These are phyloP conservation scores for Mycena galericulata DNA, from an alignment of 768 basidiomycete genomes.

Conservation along the genomic window DNA sequence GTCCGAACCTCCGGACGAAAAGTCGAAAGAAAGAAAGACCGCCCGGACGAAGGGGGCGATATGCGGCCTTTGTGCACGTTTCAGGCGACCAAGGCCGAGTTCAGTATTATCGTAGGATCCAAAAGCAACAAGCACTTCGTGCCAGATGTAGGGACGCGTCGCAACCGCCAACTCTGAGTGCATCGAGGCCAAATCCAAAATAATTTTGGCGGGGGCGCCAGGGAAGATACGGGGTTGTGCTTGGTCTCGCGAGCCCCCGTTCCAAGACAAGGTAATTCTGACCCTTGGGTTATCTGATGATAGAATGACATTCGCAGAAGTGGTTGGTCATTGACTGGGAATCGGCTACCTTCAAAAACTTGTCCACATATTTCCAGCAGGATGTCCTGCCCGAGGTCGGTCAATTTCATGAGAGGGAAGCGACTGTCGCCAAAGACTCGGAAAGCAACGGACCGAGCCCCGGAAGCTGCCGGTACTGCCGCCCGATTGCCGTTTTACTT, in stretches of 20 bases:
- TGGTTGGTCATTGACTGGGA: too few relatives aligned
- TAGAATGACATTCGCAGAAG: too few relatives aligned
- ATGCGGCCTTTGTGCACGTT: conserved; percentile 6
- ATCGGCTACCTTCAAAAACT: not conserved
- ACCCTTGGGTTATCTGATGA: conserved; percentile 1
- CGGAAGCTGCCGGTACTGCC: too few relatives aligned
- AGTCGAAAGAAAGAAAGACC: conserved; percentile 14
- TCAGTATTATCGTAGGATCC: conserved; percentile 1
- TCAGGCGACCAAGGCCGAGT: not conserved
- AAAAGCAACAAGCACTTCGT: conserved; percentile 9
- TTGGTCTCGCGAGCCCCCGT: not conserved
- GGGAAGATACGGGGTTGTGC: conserved; percentile 4
- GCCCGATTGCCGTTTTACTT: too few relatives aligned
- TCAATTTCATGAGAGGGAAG: not conserved
- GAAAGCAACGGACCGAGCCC: not conserved
- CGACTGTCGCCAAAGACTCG: not conserved
- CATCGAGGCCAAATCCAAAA: conserved; percentile 2
- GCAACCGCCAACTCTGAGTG: conserved; percentile 2
- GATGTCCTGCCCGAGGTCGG: conserved; percentile 5
- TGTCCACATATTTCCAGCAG: conserved; percentile 1
- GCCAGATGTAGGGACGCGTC: conserved; percentile 17
- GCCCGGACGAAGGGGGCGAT: conserved; percentile 8
- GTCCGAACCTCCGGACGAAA: not conserved
- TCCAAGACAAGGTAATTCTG: conserved; percentile 1
- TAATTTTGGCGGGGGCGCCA: not conserved